These are phyloP conservation scores for Xylariaceae sp. DNA, from an alignment of 2,329 filamentous ascomycete genomes.

Conservation along the genomic window DNA sequence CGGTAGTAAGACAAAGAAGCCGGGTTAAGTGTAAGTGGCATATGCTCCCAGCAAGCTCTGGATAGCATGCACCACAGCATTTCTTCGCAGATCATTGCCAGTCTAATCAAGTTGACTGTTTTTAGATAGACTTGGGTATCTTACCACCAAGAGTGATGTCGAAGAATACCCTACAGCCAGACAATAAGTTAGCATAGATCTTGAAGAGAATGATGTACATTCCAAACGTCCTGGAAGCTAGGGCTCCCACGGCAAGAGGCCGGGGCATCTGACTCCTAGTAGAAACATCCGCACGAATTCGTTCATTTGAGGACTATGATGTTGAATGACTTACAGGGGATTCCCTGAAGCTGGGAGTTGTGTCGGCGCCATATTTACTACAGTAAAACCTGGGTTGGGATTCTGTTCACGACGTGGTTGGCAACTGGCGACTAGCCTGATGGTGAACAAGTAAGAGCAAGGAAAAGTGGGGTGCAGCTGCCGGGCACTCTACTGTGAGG, in stretches of 20 bases:
- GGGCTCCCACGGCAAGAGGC: neutral
- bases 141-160: slow-evolving; percentile 75
- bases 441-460: no score
- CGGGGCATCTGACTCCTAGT: no score
- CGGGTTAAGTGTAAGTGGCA: neutral
- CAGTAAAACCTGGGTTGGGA: neutral
- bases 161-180: slow-evolving; percentile 58
- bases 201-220: neutral
- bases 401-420: no score
- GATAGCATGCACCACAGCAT: neutral
- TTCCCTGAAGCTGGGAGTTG: slow-evolving; percentile 41
- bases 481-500: no score
- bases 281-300: neutral
- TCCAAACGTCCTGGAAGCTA: neutral
- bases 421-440: no score
- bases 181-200: neutral
- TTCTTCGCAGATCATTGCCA: neutral
- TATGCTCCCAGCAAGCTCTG: neutral
- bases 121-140: slow-evolving; percentile 24
- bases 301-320: slow-evolving; percentile 10
- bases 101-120: neutral
- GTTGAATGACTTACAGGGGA: slow-evolving; percentile 34
- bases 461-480: no score
- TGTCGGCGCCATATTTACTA: slow-evolving; percentile 33
- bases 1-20: neutral